These are phyloP conservation scores for Papiliotrema nemorosa DNA, from an alignment of 1,284 basidiomycete genomes.

Conservation along the genomic window DNA sequence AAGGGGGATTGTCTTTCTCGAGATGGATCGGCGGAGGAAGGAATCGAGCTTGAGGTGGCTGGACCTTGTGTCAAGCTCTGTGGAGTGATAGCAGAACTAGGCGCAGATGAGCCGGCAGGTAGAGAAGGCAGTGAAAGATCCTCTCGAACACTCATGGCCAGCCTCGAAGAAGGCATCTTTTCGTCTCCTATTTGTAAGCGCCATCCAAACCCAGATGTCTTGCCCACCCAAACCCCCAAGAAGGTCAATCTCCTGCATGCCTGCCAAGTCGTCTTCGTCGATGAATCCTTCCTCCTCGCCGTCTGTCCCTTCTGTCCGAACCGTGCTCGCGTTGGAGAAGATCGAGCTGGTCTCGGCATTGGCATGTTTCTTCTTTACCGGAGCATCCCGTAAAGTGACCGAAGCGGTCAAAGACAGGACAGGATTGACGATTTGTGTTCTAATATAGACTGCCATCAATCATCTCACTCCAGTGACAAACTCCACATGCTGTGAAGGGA, in stretches of 20 bases:
- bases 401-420: conserved; percentile 75
- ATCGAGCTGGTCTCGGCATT: conserved; percentile 1
- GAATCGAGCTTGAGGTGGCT: conserved; percentile 1
- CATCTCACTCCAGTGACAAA: not conserved
- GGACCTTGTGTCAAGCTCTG: conserved; percentile 4
- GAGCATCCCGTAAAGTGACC: conserved; percentile 69
- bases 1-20: conserved; percentile 14
- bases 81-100: conserved; percentile 19
- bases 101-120: conserved; percentile 11
- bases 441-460: conserved; percentile 59
- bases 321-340: not conserved
- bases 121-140: conserved; percentile 23
- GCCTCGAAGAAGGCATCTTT: conserved; percentile 30
- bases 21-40: conserved; percentile 16
- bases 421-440: conserved; percentile 66
- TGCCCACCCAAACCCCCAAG: conserved; percentile 60
- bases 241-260: conserved; percentile 74
- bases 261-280: conserved; percentile 42
- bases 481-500: conserved; percentile 12
- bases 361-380: conserved; percentile 20
- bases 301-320: conserved; percentile 15
- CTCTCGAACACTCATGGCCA: conserved; percentile 31
- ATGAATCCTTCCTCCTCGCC: conserved; percentile 11
- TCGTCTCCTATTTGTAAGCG: conserved; percentile 13
- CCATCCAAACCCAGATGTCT: no score